These are phyloP conservation scores for Aphanomyces astaci DNA, from an alignment of 352 stramenopile genomes.

Conservation along the genomic window DNA sequence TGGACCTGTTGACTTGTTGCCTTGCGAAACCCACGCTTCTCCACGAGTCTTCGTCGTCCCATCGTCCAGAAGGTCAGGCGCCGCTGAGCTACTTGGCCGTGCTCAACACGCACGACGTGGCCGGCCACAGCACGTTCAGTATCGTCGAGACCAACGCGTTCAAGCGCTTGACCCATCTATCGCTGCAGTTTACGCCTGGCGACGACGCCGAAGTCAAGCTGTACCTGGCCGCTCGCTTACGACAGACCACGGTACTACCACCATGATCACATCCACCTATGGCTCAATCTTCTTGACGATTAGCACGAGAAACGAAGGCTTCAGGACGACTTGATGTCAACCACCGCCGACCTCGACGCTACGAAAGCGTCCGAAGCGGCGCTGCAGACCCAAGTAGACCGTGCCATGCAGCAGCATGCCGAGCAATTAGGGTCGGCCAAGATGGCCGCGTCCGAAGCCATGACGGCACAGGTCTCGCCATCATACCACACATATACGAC, in stretches of 20 bases:
- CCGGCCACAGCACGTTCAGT: constrained; percentile 63
- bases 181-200: constrained; percentile 74
- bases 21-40: constrained; percentile 32
- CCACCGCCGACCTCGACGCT: background rate
- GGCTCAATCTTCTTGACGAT: background rate
- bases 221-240: constrained; percentile 84
- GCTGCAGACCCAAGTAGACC: constrained; percentile 17
- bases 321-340: background rate
- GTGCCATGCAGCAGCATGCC: background rate
- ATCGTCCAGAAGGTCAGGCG: constrained; percentile 54
- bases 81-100: constrained; percentile 78
- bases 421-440: constrained; percentile 11
- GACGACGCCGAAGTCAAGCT: constrained; percentile 86
- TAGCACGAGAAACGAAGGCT: constrained; percentile 17
- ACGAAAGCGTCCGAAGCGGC: background rate
- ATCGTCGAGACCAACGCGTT: constrained; percentile 93
- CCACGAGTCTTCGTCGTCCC: constrained; percentile 30
- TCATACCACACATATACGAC: background rate
- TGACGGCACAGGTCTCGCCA: constrained; percentile 9
- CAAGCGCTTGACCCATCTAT: constrained; percentile 92
- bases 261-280: background rate
- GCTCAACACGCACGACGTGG: constrained; percentile 54
- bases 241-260: constrained; percentile 46
- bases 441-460: constrained; percentile 5
- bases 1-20: constrained; percentile 87